Conservation (phyloP, 129 eudicot species). For the Kitagawia praeruptora region DNA sequence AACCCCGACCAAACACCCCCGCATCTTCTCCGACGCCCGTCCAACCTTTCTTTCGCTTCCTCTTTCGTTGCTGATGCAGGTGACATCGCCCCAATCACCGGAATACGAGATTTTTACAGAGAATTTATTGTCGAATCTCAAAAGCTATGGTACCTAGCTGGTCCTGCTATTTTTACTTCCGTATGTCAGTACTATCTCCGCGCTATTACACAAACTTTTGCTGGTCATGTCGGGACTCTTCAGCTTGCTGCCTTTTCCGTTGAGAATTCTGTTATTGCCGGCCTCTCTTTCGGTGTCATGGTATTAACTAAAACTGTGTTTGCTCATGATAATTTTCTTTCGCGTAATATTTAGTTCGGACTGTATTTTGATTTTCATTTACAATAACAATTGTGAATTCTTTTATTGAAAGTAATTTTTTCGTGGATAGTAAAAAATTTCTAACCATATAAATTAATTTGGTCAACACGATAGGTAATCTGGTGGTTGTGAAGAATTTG, state of each 20-base stretch:
- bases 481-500: neutral
- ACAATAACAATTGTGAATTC: too few species aligned
- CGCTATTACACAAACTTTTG: slow-evolving; percentile 43
- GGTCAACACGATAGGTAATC: neutral
- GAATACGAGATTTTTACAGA: slow-evolving; percentile 23
- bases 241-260: slow-evolving; percentile 46
- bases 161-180: slow-evolving; percentile 38
- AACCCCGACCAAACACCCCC: neutral
- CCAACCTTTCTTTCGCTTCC: slow-evolving; percentile 9
- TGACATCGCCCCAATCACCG: slow-evolving; percentile 42
- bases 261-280: slow-evolving; percentile 51
- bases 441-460: neutral
- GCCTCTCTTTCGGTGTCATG: slow-evolving; percentile 59
- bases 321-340: neutral
- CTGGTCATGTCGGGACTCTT: slow-evolving; percentile 48
- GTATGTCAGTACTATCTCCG: slow-evolving; percentile 44
- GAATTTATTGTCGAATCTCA: slow-evolving; percentile 43
- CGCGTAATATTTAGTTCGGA: too few species aligned
- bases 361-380: too few species aligned
- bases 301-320: slow-evolving; percentile 14
- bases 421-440: too few species aligned
- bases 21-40: neutral
- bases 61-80: slow-evolving; percentile 32
- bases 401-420: too few species aligned
- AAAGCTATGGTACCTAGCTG: slow-evolving; percentile 43